Evolutionary conservation across 371 early-diverging fungal genomes (phyloP).

Genomic region (Mortierella sp.): DNA sequence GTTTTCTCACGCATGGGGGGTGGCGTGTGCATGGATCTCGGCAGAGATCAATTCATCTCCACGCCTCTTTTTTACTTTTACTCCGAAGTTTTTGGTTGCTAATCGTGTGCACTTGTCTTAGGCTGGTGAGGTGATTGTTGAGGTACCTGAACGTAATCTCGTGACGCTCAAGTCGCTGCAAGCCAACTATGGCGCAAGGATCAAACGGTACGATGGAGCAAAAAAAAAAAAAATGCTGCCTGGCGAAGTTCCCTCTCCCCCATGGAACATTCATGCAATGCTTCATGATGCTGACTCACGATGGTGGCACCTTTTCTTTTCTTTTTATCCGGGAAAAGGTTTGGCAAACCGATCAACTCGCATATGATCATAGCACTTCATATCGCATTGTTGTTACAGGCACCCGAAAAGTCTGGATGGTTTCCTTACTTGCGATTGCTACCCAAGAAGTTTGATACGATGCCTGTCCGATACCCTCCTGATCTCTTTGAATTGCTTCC

Average conservation of each 20-base stretch:
- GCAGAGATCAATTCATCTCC: too few relatives aligned
- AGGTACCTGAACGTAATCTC: constrained; percentile 63
- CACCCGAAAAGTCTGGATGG: constrained; percentile 63
- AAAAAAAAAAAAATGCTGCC: too few relatives aligned
- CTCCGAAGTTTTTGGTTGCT: too few relatives aligned
- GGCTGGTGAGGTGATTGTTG: constrained; percentile 69
- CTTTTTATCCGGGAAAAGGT: constrained; percentile 9
- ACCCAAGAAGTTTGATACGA: constrained; percentile 68
- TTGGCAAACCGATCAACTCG: constrained; percentile 53
- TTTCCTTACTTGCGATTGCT: constrained; percentile 62
- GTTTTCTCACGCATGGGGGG: constrained; percentile 1
- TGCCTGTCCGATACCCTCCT: constrained; percentile 66
- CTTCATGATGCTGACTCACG: not conserved
- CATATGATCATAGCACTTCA: constrained; percentile 66
- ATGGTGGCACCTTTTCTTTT: not conserved
- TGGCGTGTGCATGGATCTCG: too few relatives aligned
- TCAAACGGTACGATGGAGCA: constrained; percentile 24
- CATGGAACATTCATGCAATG: not conserved
- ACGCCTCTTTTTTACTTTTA: too few relatives aligned
- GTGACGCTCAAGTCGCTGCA: constrained; percentile 56
- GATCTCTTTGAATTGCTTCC: constrained; percentile 57
- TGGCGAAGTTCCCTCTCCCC: not conserved
- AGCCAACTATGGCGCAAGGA: constrained; percentile 43
- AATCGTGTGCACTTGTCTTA: constrained; percentile 7
- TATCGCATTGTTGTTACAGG: constrained; percentile 53